Conservation (phyloP, 257 asterid species). For the Capsicum baccatum region DNA sequence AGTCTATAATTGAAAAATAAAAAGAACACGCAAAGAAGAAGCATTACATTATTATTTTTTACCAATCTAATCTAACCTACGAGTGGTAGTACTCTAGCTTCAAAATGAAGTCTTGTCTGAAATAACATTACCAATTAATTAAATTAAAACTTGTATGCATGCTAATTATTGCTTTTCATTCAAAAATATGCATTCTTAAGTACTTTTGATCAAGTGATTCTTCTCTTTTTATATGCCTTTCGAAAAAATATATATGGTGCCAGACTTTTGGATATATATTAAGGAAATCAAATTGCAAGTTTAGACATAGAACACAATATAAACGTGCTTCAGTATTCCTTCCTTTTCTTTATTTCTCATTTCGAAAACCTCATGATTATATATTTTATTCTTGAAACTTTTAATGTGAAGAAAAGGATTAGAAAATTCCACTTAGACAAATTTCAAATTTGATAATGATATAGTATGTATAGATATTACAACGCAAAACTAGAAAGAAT, state of each 20-base stretch:
- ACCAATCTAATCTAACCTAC: background rate
- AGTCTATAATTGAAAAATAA: background rate
- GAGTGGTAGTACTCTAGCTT: background rate
- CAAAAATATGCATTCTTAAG: background rate
- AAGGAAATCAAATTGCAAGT: background rate
- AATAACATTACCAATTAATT: background rate
- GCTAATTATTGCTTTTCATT: background rate
- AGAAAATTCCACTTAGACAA: background rate
- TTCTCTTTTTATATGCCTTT: background rate
- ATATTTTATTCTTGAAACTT: background rate
- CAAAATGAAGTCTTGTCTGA: background rate
- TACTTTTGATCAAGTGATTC: background rate
- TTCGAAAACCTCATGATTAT: background rate
- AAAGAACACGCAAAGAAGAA: background rate
- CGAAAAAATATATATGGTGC: too few species aligned
- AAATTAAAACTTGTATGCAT: background rate
- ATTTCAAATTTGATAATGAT: background rate
- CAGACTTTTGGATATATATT: conserved; percentile 4
- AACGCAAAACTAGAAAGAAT: background rate
- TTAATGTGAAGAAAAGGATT: background rate
- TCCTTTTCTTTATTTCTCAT: background rate
- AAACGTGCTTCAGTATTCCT: background rate
- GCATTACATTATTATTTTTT: background rate
- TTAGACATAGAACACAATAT: background rate
- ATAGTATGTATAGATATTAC: background rate